These are phyloP conservation scores for Aristolochia contorta DNA, from an alignment of 164 flowering plant species.

Conservation along the genomic window DNA sequence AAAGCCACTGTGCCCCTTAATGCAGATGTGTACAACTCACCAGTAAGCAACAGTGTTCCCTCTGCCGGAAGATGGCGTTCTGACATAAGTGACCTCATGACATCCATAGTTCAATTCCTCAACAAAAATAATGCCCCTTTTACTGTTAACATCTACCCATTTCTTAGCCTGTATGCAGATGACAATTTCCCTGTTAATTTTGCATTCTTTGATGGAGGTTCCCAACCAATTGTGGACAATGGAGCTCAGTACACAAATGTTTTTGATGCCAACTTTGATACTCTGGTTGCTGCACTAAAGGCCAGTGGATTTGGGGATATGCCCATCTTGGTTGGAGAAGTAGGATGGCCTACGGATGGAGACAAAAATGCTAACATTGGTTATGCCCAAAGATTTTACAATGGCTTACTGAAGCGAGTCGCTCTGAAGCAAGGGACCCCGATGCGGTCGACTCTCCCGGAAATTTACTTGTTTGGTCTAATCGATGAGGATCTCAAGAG, in stretches of 20 bases:
- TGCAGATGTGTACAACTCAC: constrained; percentile 42
- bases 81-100: constrained; percentile 29
- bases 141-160: constrained; percentile 42
- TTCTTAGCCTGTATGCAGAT: constrained; percentile 27
- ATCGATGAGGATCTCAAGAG: constrained; percentile 48
- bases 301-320: constrained; percentile 22
- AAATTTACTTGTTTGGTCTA: constrained; percentile 36
- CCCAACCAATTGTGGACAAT: constrained; percentile 18
- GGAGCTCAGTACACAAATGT: constrained; percentile 27
- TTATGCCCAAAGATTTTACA: constrained; percentile 27
- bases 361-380: constrained; percentile 27
- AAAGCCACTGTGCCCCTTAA: constrained; percentile 48
- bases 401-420: constrained; percentile 24
- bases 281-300: constrained; percentile 30
- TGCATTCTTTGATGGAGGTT: constrained; percentile 40
- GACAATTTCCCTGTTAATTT: constrained; percentile 31
- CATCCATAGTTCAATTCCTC: constrained; percentile 29
- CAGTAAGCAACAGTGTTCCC: constrained; percentile 22
- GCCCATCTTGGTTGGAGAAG: constrained; percentile 42
- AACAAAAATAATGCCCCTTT: constrained; percentile 33
- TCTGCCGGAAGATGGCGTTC: constrained; percentile 40
- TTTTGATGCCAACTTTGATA: constrained; percentile 43
- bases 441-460: constrained; percentile 23
- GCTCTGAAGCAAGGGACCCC: constrained; percentile 35
- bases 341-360: constrained; percentile 51